These are phyloP conservation scores for Mallotus repandus DNA, from an alignment of 441 rosid genomes.

Conservation along the genomic window DNA sequence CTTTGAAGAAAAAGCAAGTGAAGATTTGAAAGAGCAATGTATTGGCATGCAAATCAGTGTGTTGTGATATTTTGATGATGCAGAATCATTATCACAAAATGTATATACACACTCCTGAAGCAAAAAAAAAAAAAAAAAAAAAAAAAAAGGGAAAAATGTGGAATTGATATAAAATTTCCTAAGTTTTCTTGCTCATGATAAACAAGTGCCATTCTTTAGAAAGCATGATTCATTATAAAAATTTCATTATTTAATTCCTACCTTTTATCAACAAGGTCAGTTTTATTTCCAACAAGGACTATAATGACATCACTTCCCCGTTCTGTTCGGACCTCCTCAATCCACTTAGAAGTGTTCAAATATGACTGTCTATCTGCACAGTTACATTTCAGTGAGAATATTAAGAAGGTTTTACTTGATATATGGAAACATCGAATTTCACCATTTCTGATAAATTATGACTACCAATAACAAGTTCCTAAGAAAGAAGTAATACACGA, in stretches of 20 bases:
- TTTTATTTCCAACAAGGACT: slow-evolving; percentile 91
- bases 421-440: background rate
- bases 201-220: background rate
- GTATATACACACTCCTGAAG: too few species aligned
- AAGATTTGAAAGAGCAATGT: background rate
- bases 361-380: slow-evolving; percentile 74
- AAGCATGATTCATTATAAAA: background rate
- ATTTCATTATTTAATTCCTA: slow-evolving; percentile 17
- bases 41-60: background rate
- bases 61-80: background rate
- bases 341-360: slow-evolving; percentile 82
- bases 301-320: slow-evolving; percentile 90
- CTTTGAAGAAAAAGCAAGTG: background rate
- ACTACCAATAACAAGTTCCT: background rate
- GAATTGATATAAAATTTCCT: background rate
- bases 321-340: slow-evolving; percentile 87
- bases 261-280: slow-evolving; percentile 94
- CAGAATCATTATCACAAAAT: too few species aligned
- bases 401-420: background rate
- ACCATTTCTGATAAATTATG: background rate
- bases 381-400: slow-evolving; percentile 24
- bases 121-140: background rate
- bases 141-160: background rate
- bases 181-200: slow-evolving; percentile 1
- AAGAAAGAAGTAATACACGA: background rate